Base-by-base conservation (phyloP, 1,139 yeast genomes). In the Wickerhamiella pararugosa region DNA sequence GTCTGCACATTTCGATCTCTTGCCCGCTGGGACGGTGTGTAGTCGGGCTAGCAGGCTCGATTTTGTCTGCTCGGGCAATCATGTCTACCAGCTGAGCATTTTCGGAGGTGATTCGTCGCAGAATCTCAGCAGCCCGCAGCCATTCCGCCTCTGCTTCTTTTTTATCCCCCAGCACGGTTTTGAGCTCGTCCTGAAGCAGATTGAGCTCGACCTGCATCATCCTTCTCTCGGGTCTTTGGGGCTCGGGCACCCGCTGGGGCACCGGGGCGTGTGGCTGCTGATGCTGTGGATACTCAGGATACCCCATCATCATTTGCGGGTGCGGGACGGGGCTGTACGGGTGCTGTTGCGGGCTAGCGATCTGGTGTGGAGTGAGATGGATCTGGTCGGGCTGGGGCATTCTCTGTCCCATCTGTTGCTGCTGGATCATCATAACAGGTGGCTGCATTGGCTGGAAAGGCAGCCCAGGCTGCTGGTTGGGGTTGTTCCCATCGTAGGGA, bases 81-180 rank as follows among this genome's bases (percentile, higher is more conserved):
- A 36, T 33, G 7, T 26, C 39, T 30, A 40, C 29, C 4, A 40
- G 33, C 15, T 11, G n/a, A 5, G 38, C 21, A 29, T 40, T 40
- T 25, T 40, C 43, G 8, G 36, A 29, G 8, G 39, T 36, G 21
- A 40, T 25, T 10, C 40, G 35, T 31, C 32, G 36, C 10, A 40
- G 37, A 5, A 36, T 32, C 25, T 36, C 37, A 25, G 31, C 27
- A 10, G 40, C 43, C 27, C 29, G 15, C 11, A 31, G 15, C 27
- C 30, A 27, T 7, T 40, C 37, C 15, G 32, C 40, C 31, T 36
- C 34, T 3, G 33, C 11, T 5, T 36, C 34, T n/a, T 11, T 15
- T 7, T 31, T 36, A 25, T 40, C 37, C 9, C 5, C 25, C 9
- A 25, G 32, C 11, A 31, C 11, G 8, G 32, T 25, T n/a, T 25